Conservation (phyloP, 305 asterid species). For the Fraxinus latifolia region DNA sequence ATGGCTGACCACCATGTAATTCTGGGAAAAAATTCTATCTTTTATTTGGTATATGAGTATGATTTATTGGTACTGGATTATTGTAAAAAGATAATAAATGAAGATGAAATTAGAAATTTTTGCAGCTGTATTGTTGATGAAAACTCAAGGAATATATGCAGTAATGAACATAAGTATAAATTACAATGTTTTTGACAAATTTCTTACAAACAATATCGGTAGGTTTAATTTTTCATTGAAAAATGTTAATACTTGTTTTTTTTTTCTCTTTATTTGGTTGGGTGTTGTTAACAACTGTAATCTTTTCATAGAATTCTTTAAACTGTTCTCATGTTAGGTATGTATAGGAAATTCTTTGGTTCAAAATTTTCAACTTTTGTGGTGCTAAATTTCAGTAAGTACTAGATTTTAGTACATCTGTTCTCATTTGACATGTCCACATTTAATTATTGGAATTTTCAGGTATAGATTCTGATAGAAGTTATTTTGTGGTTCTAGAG, state of each 20-base stretch:
- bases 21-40: background rate
- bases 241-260: background rate
- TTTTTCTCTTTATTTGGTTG: conserved; percentile 7
- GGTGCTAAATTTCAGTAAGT: background rate
- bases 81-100: conserved; percentile 7
- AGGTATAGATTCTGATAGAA: conserved; percentile 17
- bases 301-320: background rate
- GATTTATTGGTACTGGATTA: conserved; percentile 20
- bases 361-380: background rate
- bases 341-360: background rate
- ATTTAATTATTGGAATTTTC: background rate
- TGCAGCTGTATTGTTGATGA: background rate
- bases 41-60: conserved; percentile 21
- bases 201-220: background rate
- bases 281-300: background rate
- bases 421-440: conserved; percentile 4
- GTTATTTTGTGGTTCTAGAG: background rate
- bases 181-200: background rate
- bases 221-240: background rate
- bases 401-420: background rate
- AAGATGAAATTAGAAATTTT: background rate
- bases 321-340: background rate
- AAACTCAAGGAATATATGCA: background rate
- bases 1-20: conserved; percentile 14
- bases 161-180: background rate